phyloP scores from a whole-genome alignment of 1,284 basidiomycete genomes.

The Rhizoctonia solani region DNA sequence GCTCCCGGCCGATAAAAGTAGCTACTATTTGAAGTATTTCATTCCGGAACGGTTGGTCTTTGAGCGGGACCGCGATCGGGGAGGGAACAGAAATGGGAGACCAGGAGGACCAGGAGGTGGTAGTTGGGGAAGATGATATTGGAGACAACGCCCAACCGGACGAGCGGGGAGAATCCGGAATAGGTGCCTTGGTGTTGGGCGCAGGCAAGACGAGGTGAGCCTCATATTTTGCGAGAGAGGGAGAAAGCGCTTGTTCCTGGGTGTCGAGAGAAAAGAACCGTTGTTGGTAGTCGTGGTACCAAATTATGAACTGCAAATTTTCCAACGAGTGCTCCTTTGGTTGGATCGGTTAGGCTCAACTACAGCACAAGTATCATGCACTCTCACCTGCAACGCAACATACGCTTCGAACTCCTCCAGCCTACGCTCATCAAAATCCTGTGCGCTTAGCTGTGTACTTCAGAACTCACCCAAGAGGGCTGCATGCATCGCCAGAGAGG shows the following conservation, averaged over 20 bases:
- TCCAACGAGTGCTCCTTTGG: conserved; percentile 49
- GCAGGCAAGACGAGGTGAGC: not conserved
- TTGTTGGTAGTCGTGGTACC: conserved; percentile 50
- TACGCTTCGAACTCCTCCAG: conserved; percentile 50
- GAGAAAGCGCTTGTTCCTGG: conserved; percentile 40
- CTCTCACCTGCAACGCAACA: conserved; percentile 44
- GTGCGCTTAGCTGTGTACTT: not conserved
- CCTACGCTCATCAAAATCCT: conserved; percentile 38
- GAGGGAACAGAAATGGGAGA: not conserved
- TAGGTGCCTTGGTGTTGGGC: not conserved
- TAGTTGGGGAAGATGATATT: not conserved
- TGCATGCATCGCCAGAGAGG: conserved; percentile 50
- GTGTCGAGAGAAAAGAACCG: conserved; percentile 46
- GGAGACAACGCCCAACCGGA: conserved; percentile 2
- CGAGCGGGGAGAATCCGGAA: not conserved
- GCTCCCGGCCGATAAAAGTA: conserved; percentile 49
- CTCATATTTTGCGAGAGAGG: conserved; percentile 38
- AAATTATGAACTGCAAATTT: conserved; percentile 52
- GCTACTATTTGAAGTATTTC: conserved; percentile 48
- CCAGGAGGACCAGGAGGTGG: conserved; percentile 14
- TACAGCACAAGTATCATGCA: not conserved
- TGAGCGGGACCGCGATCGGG: conserved; percentile 16
- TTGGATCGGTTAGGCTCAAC: not conserved
- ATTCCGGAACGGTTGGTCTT: conserved; percentile 43
- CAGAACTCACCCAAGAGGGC: conserved; percentile 47